phyloP scores from a whole-genome alignment of 78 protist genomes.

The Acrasis kona region DNA sequence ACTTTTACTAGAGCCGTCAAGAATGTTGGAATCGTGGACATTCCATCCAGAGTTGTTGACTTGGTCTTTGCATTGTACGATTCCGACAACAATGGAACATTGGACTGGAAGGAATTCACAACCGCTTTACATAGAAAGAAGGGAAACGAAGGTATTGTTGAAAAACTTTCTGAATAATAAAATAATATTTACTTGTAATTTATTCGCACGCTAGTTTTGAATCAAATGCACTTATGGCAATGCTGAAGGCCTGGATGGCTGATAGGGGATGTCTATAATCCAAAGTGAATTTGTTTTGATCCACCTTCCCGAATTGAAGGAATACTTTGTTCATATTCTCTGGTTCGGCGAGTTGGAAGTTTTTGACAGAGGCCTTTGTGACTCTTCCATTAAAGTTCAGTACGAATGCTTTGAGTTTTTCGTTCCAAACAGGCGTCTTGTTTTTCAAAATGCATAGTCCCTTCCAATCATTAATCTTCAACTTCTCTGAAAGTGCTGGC shows the following conservation, averaged over 20 bases:
- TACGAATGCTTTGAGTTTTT: slow-evolving; percentile 42
- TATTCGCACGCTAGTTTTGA: slow-evolving; percentile 48
- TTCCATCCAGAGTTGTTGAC: neutral
- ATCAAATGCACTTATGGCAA: slow-evolving; percentile 37
- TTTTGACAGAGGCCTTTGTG: slow-evolving; percentile 64
- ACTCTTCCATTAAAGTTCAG: slow-evolving; percentile 70
- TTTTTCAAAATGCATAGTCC: neutral
- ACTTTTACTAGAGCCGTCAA: neutral
- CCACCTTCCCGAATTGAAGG: slow-evolving; percentile 46
- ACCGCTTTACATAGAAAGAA: neutral
- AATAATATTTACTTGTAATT: neutral
- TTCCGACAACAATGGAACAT: neutral
- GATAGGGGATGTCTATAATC: slow-evolving; percentile 44
- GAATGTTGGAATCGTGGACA: neutral
- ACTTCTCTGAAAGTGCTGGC: no score
- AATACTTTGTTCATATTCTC: slow-evolving; percentile 6
- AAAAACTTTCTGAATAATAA: neutral
- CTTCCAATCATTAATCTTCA: no score
- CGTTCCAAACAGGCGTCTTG: slow-evolving; percentile 48
- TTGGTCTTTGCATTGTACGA: neutral
- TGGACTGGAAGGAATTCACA: neutral
- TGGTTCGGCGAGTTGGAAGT: slow-evolving; percentile 59
- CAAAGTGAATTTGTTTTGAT: slow-evolving; percentile 25
- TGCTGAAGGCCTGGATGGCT: slow-evolving; percentile 40
- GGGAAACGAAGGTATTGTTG: neutral